Base-by-base conservation (phyloP, 768 basidiomycete species). In the Amyloporia xantha region DNA sequence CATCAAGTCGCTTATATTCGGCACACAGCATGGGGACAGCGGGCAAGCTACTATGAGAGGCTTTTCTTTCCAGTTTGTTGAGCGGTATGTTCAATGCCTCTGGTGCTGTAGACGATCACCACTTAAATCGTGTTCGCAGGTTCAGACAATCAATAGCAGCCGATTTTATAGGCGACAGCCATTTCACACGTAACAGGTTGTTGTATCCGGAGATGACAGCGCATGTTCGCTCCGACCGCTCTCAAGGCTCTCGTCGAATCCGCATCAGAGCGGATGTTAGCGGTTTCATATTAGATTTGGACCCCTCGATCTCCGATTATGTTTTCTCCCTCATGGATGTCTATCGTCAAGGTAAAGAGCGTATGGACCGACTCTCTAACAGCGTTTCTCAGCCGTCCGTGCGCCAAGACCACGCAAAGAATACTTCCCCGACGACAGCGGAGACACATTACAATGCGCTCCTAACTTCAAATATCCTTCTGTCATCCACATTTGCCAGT, bases 11-110 rank as follows among this genome's bases (percentile, higher is more conserved):
- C 72, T 96, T 47, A 70, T 72, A 43, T 95, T 96, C 63, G 73
- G 70, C 30, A 79, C 84, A 6, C 75, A 84, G 55, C 79, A 79
- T 21, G 88, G 85, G 23, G 86, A 91, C 60, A 85, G 81, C 17
- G 92, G 93, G 4, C 74, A 83, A 60, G 84, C 85, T 39, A 71
- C 70, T 7, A 83, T 96, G 65, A 71, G 75, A 46, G 74, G 77
- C 7, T 74, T 95, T 52, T 85, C 85, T 11, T 82, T 96, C 63
- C 91, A 94, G 65, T 96, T 97, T 64, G 76, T 93, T 2, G 66
- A 84, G 38, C 68, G 74, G 91, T 91, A 68, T 56, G 78, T 59
- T 23, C 21, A 5, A 11, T 39, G 5, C 10, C 11, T n/a, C 26
- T n/a, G 21, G 66, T 83, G 36, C 68, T 73, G 89, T 90, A 68